These are phyloP conservation scores for Plenodomus biglobosus DNA, from an alignment of 2,329 filamentous ascomycete species.

Conservation along the genomic window DNA sequence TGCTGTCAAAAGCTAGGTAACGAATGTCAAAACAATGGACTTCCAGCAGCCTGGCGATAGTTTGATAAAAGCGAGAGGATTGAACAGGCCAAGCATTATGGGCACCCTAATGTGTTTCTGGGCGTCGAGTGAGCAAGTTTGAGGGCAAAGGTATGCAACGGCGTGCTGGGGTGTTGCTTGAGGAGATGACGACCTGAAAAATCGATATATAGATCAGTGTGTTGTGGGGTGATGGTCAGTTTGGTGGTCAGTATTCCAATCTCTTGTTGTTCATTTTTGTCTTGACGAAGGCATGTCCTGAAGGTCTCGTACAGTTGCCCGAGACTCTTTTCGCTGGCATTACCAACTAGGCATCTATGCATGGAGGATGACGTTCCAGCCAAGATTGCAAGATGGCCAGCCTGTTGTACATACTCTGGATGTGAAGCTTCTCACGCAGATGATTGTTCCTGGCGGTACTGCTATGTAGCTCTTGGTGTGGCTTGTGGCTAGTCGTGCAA, in stretches of 20 bases:
- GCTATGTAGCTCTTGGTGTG: no score
- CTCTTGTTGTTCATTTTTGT: background rate
- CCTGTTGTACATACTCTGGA: no score
- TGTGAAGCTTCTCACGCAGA: no score
- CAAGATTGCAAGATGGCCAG: no score
- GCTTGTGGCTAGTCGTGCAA: background rate
- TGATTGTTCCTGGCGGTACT: no score
- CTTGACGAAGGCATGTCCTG: background rate
- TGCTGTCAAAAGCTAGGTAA: background rate
- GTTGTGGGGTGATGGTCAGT: background rate
- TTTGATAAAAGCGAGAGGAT: background rate
- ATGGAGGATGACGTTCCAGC: background rate
- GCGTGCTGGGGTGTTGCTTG: background rate
- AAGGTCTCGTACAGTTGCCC: background rate
- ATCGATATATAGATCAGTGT: background rate
- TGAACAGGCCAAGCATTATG: slow-evolving; percentile 2
- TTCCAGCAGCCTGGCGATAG: background rate
- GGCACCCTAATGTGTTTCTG: slow-evolving; percentile 5
- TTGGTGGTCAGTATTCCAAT: background rate
- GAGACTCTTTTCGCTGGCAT: background rate
- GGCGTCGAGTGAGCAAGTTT: slow-evolving; percentile 15
- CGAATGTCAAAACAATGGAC: background rate
- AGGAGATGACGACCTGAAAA: background rate
- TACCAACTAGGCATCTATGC: background rate
- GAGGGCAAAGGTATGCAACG: slow-evolving; percentile 8